These are phyloP conservation scores for Yamadazyma mexicana DNA, from an alignment of 1,139 yeast species.

Conservation along the genomic window DNA sequence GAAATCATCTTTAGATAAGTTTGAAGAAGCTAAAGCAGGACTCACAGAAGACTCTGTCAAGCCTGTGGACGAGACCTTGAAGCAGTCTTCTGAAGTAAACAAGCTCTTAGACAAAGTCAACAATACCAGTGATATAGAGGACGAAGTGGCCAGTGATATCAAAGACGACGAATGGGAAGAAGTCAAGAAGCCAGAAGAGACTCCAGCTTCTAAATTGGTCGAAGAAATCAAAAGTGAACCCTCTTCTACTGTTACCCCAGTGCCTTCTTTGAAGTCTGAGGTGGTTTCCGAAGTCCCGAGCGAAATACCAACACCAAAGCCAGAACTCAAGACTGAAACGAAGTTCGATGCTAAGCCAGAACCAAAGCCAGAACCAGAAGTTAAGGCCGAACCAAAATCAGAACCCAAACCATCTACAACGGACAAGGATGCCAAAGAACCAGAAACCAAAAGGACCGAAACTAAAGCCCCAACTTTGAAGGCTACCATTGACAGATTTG, in stretches of 20 bases:
- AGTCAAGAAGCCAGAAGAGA: constrained; percentile 31
- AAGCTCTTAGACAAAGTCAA: constrained; percentile 39
- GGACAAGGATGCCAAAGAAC: constrained; percentile 9
- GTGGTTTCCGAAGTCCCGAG: constrained; percentile 7
- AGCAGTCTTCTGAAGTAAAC: constrained; percentile 39
- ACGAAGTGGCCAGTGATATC: constrained; percentile 23
- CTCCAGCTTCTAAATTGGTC: constrained; percentile 7
- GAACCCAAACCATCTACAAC: constrained; percentile 13
- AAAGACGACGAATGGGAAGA: constrained; percentile 47
- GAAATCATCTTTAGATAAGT: constrained; percentile 15
- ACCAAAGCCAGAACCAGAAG: constrained; percentile 5
- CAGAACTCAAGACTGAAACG: constrained; percentile 3
- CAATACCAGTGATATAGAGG: constrained; percentile 45
- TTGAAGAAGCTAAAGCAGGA: constrained; percentile 12
- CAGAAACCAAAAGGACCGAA: constrained; percentile 14
- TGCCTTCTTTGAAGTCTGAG: constrained; percentile 13
- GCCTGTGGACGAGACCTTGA: constrained; percentile 41
- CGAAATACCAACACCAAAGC: constrained; percentile 10
- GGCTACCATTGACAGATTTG: constrained; percentile 66
- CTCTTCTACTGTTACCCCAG: constrained; percentile 14
- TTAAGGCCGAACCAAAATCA: constrained; percentile 15
- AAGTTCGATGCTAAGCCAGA: constrained; percentile 11
- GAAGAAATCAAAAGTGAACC: constrained; percentile 13
- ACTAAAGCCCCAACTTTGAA: constrained; percentile 59
- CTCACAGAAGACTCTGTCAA: constrained; percentile 11